These are phyloP conservation scores for Hirsutella rhossiliensis DNA, from an alignment of 2,329 filamentous ascomycete species.

Conservation along the genomic window DNA sequence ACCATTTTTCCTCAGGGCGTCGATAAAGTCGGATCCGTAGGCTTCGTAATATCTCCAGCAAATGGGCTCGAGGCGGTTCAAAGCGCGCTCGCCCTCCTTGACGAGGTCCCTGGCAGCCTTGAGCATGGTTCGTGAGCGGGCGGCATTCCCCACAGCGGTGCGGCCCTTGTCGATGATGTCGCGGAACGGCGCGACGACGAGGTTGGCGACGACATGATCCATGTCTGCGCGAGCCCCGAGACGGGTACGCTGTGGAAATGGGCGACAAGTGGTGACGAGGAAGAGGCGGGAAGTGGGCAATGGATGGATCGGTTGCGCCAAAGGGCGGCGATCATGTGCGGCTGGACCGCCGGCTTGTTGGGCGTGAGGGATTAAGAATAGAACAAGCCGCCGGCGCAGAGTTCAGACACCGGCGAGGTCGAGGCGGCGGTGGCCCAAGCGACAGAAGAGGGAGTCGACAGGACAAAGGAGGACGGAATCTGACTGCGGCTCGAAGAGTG, in stretches of 20 bases:
- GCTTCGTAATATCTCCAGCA: conserved; percentile 35
- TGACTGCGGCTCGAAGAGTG: no score
- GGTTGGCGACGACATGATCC: conserved; percentile 24
- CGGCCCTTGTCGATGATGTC: conserved; percentile 41
- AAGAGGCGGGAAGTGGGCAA: neutral
- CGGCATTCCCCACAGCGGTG: conserved; percentile 33
- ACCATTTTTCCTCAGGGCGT: conserved; percentile 43
- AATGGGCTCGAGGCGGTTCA: conserved; percentile 38
- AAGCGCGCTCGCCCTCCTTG: conserved; percentile 34
- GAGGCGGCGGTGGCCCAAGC: neutral
- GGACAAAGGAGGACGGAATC: no score
- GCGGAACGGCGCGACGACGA: conserved; percentile 38
- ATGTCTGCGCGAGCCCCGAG: conserved; percentile 12
- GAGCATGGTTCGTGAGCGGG: conserved; percentile 31
- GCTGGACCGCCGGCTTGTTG: neutral
- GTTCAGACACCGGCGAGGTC: neutral
- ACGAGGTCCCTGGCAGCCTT: conserved; percentile 34
- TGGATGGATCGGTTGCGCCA: neutral
- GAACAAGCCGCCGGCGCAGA: neutral
- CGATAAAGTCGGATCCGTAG: conserved; percentile 35
- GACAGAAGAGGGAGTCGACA: neutral
- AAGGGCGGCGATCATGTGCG: neutral
- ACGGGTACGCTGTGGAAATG: neutral
- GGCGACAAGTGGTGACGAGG: neutral
- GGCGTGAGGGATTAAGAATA: neutral